Conservation (phyloP, 192 early-diverging fungal genomes). For the Entomortierella parvispora region DNA sequence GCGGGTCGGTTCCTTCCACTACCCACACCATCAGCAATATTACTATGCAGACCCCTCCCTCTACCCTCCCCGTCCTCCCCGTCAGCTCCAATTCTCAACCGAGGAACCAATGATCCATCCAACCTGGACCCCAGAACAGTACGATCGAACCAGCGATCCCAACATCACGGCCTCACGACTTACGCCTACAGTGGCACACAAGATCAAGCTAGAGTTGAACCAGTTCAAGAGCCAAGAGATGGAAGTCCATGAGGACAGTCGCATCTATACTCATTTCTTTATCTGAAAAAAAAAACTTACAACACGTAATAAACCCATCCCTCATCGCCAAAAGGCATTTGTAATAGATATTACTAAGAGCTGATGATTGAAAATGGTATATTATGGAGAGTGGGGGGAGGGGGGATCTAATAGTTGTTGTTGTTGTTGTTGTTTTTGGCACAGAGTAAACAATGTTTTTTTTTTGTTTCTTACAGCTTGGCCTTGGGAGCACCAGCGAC, state of each 20-base stretch:
- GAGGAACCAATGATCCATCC: constrained; percentile 63
- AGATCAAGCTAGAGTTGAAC: constrained; percentile 95
- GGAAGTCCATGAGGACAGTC: constrained; percentile 85
- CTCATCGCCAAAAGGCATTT: too few species aligned
- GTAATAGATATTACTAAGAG: too few species aligned
- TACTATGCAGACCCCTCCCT: constrained; percentile 24
- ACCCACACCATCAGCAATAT: constrained; percentile 19
- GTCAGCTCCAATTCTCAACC: constrained; percentile 59
- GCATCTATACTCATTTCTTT: constrained; percentile 78
- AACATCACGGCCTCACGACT: constrained; percentile 84
- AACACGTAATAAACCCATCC: too few species aligned
- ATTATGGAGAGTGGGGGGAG: neutral
- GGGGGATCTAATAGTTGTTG: neutral
- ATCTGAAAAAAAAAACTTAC: constrained; percentile 41
- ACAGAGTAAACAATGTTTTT: neutral
- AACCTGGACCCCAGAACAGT: constrained; percentile 79
- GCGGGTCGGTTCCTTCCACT: neutral
- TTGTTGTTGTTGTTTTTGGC: neutral
- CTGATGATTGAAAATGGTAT: too few species aligned
- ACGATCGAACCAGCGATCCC: constrained; percentile 88
- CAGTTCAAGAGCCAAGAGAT: constrained; percentile 94
- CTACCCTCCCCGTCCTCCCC: constrained; percentile 33
- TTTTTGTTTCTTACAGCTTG: constrained; percentile 19
- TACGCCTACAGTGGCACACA: constrained; percentile 84
- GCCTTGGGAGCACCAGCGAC: constrained; percentile 10